These are phyloP conservation scores for Rhinocladiella mackenziei DNA, from an alignment of 2,329 filamentous ascomycete species.

Conservation along the genomic window DNA sequence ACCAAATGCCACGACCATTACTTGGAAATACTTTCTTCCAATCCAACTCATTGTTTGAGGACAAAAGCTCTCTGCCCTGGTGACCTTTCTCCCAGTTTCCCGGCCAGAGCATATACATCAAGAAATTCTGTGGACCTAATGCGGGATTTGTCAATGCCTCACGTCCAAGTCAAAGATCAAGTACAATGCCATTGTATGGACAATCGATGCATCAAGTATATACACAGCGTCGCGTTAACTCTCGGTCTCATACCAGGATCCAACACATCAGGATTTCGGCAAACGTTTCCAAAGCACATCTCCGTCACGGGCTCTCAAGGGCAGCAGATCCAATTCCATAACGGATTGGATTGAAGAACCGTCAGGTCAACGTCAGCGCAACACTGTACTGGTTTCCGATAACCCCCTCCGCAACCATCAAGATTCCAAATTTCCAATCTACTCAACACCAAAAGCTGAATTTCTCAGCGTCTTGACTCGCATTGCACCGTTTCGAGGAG, in stretches of 20 bases:
- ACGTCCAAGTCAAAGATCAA: neutral
- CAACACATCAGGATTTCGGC: neutral
- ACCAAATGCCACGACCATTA: too few species aligned
- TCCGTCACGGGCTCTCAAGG: conserved; percentile 3
- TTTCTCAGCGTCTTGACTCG: conserved; percentile 9
- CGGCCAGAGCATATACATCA: too few species aligned
- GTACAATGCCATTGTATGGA: conserved; percentile 5
- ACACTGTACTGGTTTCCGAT: neutral
- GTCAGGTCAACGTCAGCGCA: conserved; percentile 9
- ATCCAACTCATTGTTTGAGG: too few species aligned
- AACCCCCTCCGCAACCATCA: too few species aligned
- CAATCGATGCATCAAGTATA: neutral
- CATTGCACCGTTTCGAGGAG: conserved; percentile 7
- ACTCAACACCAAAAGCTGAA: neutral
- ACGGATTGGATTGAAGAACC: neutral
- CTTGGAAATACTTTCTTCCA: too few species aligned
- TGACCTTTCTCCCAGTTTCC: too few species aligned
- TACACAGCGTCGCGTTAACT: neutral
- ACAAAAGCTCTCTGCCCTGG: too few species aligned
- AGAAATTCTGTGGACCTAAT: too few species aligned
- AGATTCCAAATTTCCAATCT: neutral
- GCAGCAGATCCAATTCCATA: neutral
- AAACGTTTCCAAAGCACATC: neutral
- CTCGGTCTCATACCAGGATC: neutral
- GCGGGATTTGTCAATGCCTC: neutral